These are phyloP conservation scores for Cutaneotrichosporon sp. DNA, from an alignment of 1,284 basidiomycete genomes.

Conservation along the genomic window DNA sequence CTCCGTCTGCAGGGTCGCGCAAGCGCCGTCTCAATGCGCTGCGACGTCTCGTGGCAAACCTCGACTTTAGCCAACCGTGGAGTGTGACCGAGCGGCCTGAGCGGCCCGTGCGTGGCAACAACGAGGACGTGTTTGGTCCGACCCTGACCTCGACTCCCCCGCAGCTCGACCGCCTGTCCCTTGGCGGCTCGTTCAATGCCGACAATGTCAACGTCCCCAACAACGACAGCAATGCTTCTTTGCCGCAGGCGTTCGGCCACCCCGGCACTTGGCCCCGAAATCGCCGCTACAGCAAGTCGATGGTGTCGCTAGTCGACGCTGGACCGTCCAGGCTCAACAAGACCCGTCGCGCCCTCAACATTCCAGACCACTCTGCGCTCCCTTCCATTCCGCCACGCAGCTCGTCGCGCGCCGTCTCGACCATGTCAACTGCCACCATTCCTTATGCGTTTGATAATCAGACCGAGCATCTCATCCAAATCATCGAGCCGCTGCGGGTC, in stretches of 20 bases:
- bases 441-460: background rate
- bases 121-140: constrained; percentile 21
- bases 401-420: constrained; percentile 1
- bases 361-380: constrained; percentile 2
- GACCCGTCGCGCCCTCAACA: background rate
- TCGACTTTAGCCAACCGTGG: constrained; percentile 44
- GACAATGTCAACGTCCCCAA: background rate
- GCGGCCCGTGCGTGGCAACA: background rate
- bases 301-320: constrained; percentile 7
- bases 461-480: background rate
- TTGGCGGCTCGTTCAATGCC: constrained; percentile 12
- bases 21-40: constrained; percentile 36
- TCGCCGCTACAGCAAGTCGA: constrained; percentile 8
- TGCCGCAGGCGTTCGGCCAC: background rate
- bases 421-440: background rate
- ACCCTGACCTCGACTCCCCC: constrained; percentile 6
- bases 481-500: background rate
- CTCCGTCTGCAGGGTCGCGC: constrained; percentile 6
- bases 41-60: constrained; percentile 35
- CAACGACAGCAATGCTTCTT: constrained; percentile 6
- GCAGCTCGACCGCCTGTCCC: constrained; percentile 11
- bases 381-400: constrained; percentile 7
- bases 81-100: constrained; percentile 14
- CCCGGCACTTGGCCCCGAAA: constrained; percentile 1
- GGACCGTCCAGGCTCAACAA: background rate